Evolutionary conservation across 768 basidiomycete genomes (phyloP).

Genomic region (Mycena galericulata): DNA sequence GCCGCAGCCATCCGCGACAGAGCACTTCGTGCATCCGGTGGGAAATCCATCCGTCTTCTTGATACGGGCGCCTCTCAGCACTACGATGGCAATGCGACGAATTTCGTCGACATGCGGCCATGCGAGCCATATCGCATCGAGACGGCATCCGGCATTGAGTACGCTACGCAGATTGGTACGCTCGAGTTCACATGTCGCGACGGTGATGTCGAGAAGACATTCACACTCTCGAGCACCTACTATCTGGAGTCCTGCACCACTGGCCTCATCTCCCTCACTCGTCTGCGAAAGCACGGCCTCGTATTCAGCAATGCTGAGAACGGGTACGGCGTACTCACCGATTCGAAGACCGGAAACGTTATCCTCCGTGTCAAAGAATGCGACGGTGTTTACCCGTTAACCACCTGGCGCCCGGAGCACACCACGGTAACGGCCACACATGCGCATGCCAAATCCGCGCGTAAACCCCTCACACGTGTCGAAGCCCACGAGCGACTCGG

Average conservation of each 20-base stretch:
- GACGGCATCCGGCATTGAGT: background rate
- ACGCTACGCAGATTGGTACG: constrained; percentile 11
- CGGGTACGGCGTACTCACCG: constrained; percentile 14
- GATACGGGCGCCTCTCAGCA: constrained; percentile 19
- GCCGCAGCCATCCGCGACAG: background rate
- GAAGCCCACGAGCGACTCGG: constrained; percentile 14
- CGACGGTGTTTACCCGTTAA: constrained; percentile 19
- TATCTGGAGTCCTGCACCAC: background rate
- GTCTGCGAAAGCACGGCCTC: background rate
- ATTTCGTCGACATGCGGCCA: constrained; percentile 5
- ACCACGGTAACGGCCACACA: background rate
- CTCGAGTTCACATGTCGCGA: background rate
- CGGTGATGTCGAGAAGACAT: background rate
- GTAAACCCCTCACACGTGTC: constrained; percentile 4
- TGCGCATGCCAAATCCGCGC: background rate
- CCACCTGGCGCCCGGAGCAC: background rate
- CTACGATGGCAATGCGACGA: constrained; percentile 3
- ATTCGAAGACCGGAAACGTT: constrained; percentile 12
- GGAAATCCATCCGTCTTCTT: constrained; percentile 3
- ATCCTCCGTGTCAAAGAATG: constrained; percentile 17
- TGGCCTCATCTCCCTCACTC: background rate
- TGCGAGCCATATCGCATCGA: background rate
- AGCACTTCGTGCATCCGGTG: background rate
- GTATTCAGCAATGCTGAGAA: constrained; percentile 21
- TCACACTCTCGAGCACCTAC: constrained; percentile 11